Evolutionary conservation across 257 asterid genomes (phyloP), one percentile per base, ranked within the genome.

Genomic region (Solanum chmielewskii): DNA sequence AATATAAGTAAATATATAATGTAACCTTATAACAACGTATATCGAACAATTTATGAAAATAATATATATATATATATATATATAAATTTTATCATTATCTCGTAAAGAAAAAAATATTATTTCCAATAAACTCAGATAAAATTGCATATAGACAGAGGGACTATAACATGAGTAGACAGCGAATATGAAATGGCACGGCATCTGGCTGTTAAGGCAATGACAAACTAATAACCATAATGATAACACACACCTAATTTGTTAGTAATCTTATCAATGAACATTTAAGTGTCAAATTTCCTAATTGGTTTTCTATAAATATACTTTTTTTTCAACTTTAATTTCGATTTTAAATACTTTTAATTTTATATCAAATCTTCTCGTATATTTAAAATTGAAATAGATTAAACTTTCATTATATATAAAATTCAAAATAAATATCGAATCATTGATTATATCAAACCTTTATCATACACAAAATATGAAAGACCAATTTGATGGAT

Each of bases 111-210:
- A 59, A 0, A 59, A 59, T 2, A 27, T 59, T 59, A 64, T 64
- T 64, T 62, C 0, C 33, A 4, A 64, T 64, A 64, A 64, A 64
- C 14, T 31, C 4, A 69, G 8, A 12, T 0, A 23, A 41, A 3
- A 77, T 27, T 11, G 11, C 21, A 6, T 27, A 13, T 68, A 4
- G 64, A 45, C 7, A 15, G 84, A 45, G 44, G 29, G 41, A 80
- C 44, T 29, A 47, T 16, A 80, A 9, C 6, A 80, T 29, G 69
- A 47, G 27, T 45, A 29, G 69, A 80, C 85, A 80, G 18, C 44
- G 6, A 80, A 80, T 80, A 11, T 80, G 69, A 47, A 29, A 47
- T 80, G 68, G 85, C 85, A 80, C 18, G 44, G 68, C 68, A 47
- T 47, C 39, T 80, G 85, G 29, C 29, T 47, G 68, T 49, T 3